phyloP scores from a whole-genome alignment of 148 eudicot genomes.

The Nepenthes mirabilis region DNA sequence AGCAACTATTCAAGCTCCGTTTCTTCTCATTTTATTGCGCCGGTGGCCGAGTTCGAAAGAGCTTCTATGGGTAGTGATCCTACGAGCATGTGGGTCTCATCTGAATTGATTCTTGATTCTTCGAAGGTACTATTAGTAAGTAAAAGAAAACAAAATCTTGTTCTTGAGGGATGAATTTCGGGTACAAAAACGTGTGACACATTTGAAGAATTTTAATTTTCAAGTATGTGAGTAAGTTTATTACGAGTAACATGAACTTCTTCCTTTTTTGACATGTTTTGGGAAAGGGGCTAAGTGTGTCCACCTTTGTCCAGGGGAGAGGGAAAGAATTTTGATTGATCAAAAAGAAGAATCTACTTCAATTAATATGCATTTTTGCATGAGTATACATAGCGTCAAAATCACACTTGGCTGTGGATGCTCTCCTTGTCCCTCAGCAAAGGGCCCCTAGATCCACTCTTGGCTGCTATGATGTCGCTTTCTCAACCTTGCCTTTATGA shows the following conservation, averaged over 20 bases:
- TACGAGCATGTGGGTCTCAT: slow-evolving; percentile 43
- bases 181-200: not conserved
- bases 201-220: too few relatives aligned
- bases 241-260: too few relatives aligned
- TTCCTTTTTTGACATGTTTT: not conserved
- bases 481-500: slow-evolving; percentile 1
- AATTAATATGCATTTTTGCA: too few relatives aligned
- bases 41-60: slow-evolving; percentile 29
- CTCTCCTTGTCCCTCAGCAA: too few relatives aligned
- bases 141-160: not conserved
- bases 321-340: too few relatives aligned
- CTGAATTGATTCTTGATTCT: slow-evolving; percentile 65
- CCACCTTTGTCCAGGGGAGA: too few relatives aligned
- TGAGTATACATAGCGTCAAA: too few relatives aligned
- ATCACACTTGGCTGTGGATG: too few relatives aligned
- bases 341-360: too few relatives aligned
- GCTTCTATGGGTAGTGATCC: slow-evolving; percentile 29
- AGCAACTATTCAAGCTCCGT: slow-evolving; percentile 53
- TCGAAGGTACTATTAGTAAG: slow-evolving; percentile 42
- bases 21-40: slow-evolving; percentile 39
- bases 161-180: not conserved
- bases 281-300: too few relatives aligned
- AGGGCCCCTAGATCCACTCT: too few relatives aligned
- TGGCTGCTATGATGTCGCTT: not conserved
- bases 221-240: too few relatives aligned